Conservation (phyloP, 805 yeast species). For the Hanseniaspora valbyensis region DNA sequence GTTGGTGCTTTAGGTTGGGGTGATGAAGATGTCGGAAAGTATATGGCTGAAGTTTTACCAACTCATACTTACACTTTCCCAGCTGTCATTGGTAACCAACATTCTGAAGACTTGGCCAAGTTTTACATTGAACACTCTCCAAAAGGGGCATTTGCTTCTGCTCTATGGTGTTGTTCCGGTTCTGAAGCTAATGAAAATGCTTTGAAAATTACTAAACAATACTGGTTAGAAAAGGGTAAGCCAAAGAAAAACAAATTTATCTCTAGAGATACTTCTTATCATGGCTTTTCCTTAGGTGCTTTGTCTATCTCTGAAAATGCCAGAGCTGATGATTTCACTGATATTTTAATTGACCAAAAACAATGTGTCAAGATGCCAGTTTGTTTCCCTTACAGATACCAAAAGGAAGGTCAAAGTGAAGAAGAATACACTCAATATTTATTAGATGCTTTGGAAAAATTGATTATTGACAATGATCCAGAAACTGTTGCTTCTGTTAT, state of each 20-base stretch:
- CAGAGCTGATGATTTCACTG: constrained; percentile 30
- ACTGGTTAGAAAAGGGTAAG: constrained; percentile 36
- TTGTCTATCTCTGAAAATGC: constrained; percentile 33
- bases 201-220: constrained; percentile 44
- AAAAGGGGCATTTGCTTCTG: constrained; percentile 32
- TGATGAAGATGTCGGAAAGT: constrained; percentile 29
- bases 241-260: constrained; percentile 34
- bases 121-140: constrained; percentile 35
- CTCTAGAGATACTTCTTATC: constrained; percentile 37
- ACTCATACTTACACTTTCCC: constrained; percentile 34
- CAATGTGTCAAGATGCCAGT: constrained; percentile 26
- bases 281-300: constrained; percentile 42
- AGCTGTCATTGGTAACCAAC: constrained; percentile 27
- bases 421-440: constrained; percentile 33
- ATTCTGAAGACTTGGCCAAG: constrained; percentile 35
- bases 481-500: constrained; percentile 35
- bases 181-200: constrained; percentile 61
- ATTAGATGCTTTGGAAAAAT: constrained; percentile 34
- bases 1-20: constrained; percentile 40
- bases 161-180: constrained; percentile 48
- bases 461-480: constrained; percentile 35
- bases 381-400: constrained; percentile 30
- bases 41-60: constrained; percentile 32
- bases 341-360: constrained; percentile 24
- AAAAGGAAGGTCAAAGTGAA: constrained; percentile 30